Base-by-base conservation (phyloP, 495 filamentous ascomycete species). In the Podospora appendiculata region DNA sequence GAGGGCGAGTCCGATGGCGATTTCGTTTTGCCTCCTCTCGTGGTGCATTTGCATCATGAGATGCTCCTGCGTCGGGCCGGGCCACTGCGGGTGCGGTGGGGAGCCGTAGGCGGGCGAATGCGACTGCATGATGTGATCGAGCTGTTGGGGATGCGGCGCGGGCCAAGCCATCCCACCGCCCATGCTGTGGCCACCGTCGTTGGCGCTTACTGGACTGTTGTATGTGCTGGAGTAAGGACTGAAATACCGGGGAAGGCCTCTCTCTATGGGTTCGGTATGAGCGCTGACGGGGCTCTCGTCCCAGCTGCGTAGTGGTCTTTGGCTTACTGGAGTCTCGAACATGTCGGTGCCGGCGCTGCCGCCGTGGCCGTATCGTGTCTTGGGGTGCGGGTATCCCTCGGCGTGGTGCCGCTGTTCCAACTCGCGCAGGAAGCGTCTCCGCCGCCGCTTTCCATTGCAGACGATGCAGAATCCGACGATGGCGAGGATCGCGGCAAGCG, bases 321-420 rank as follows among this genome's bases (percentile, higher is more conserved):
- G 73, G 63, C 72, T 75, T 51, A 73, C 56, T 1, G 74, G 73
- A 2, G 74, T 77, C 53, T 77, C 74, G 53, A 63, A 68, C 69
- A 73, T 72, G 12, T 76, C 73, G 18, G 61, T 57, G 16, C 45
- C 55, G 38, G 46, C 55, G 44, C 48, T 33, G 6, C 41, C 40
- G 25, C 54, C 59, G 25, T 43, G 54, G 39, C 48, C 53, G 47
- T 61, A 65, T 18, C 58, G 61, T 5, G 51, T 35, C 42, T 66
- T 65, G 13, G 65, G 53, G 25, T 65, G 59, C 2, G 70, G 70
- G 70, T 69, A 74, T 34, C 63, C 61, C 54, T 70, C 66, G n/a
- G 45, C 51, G 25, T 53, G 58, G 18, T 72, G 57, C 46, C 57
- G 58, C 18, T 41, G 51, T 51, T 70, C 62, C 8, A 74, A 68